Percentiles rank a stretch among this genome's conserved stretches.
These are phyloP conservation scores for Gossypium schwendimanii DNA, from an alignment of 441 rosid species.

Conservation along the genomic window DNA sequence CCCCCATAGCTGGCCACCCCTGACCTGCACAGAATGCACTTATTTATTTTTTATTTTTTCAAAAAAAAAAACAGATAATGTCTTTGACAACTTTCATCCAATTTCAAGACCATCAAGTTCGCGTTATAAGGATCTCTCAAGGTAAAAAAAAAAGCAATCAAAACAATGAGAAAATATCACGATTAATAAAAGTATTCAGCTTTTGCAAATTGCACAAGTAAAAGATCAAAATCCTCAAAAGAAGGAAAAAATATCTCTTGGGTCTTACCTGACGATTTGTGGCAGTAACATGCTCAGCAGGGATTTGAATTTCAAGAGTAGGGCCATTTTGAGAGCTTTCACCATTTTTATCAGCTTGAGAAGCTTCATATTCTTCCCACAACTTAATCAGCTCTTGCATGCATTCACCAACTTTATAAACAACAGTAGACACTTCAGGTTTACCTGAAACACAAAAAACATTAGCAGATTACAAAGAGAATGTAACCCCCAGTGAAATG, in stretches of 20 bases:
- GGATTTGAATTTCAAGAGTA: constrained; percentile 86
- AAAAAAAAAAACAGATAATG: neutral
- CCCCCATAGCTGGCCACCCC: constrained; percentile 98
- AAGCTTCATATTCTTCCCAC: constrained; percentile 78
- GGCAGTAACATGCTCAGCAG: constrained; percentile 97
- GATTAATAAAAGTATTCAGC: neutral
- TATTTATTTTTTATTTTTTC: constrained; percentile 1
- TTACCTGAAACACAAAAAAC: constrained; percentile 59
- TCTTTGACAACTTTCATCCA: neutral
- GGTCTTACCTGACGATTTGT: constrained; percentile 91
- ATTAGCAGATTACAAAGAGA: neutral
- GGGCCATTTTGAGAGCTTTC: constrained; percentile 66
- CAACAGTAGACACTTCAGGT: constrained; percentile 69
- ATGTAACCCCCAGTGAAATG: neutral
- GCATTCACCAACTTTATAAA: constrained; percentile 97
- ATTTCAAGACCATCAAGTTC: neutral
- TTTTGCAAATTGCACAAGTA: neutral
- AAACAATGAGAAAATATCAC: neutral
- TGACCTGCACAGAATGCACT: constrained; percentile 56
- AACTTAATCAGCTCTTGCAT: constrained; percentile 94
- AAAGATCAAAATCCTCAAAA: constrained; percentile 12
- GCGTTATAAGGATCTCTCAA: neutral
- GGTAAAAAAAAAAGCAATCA: neutral
- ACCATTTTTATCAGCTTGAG: constrained; percentile 64
- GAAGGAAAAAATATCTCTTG: constrained; percentile 4